Percentiles rank a stretch among this genome's conserved stretches.
Evolutionary conservation across 305 asterid species (phyloP).

Genomic region (Fraxinus velutina): DNA sequence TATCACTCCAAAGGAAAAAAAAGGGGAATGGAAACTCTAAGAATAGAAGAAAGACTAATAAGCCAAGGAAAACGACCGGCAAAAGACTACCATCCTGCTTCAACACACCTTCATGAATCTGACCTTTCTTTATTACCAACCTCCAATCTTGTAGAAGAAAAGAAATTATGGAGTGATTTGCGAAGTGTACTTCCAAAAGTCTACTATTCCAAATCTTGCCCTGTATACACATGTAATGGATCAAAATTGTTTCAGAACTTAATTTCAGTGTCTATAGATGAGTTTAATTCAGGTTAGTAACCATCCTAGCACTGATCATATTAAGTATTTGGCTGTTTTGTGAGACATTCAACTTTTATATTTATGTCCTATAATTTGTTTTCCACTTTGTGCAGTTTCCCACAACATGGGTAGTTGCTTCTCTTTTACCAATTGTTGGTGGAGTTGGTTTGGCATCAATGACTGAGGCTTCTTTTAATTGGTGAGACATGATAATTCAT

Average conservation of each 20-base stretch:
- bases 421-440: slow-evolving; percentile 56
- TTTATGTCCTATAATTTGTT: neutral
- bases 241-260: neutral
- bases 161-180: neutral
- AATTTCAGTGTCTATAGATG: neutral
- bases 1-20: neutral
- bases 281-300: neutral
- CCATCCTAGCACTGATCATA: neutral
- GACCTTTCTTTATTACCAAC: neutral
- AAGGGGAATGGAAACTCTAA: neutral
- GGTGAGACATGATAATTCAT: slow-evolving; percentile 31
- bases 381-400: slow-evolving; percentile 35
- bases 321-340: neutral
- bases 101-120: neutral
- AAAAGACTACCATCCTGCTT: neutral
- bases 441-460: slow-evolving; percentile 52
- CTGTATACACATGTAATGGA: neutral
- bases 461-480: slow-evolving; percentile 54
- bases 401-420: slow-evolving; percentile 46
- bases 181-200: neutral
- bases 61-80: neutral
- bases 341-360: neutral
- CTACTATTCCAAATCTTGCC: neutral
- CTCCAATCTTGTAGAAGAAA: neutral
- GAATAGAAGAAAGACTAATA: neutral